Conservation (phyloP, 768 basidiomycete genomes). For the Phanerochaete sordida region DNA sequence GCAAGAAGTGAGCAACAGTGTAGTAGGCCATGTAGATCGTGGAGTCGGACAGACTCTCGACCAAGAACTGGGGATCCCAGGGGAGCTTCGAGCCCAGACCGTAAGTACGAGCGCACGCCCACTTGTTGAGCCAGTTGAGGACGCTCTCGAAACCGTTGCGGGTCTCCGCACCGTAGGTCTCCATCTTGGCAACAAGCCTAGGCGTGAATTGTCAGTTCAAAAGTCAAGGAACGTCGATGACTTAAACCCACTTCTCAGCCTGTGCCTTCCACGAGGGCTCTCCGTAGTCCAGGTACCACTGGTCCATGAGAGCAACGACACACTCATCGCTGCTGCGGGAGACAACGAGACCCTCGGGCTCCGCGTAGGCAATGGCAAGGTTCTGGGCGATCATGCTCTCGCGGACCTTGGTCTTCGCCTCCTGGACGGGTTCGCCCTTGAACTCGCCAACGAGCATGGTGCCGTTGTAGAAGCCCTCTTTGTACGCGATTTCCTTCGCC, state of each 20-base stretch:
- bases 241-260: constrained; percentile 65
- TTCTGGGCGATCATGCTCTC: constrained; percentile 75
- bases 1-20: constrained; percentile 87
- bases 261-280: constrained; percentile 85
- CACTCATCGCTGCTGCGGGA: constrained; percentile 95
- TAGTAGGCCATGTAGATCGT: constrained; percentile 99
- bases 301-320: constrained; percentile 96
- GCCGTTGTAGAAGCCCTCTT: constrained; percentile 96
- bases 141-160: constrained; percentile 89
- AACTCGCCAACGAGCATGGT: constrained; percentile 90
- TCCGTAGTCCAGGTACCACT: constrained; percentile 99
- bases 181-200: constrained; percentile 81
- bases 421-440: constrained; percentile 84
- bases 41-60: constrained; percentile 95
- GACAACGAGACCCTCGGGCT: constrained; percentile 89
- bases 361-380: constrained; percentile 87
- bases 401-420: constrained; percentile 88
- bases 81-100: constrained; percentile 94
- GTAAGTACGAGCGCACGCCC: constrained; percentile 98
- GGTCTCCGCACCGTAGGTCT: constrained; percentile 89
- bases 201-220: not conserved
- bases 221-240: not conserved
- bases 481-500: constrained; percentile 97
- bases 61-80: constrained; percentile 95
- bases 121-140: constrained; percentile 93